These are phyloP conservation scores for Barnettozyma populi DNA, from an alignment of 805 yeast genomes.

Conservation along the genomic window DNA sequence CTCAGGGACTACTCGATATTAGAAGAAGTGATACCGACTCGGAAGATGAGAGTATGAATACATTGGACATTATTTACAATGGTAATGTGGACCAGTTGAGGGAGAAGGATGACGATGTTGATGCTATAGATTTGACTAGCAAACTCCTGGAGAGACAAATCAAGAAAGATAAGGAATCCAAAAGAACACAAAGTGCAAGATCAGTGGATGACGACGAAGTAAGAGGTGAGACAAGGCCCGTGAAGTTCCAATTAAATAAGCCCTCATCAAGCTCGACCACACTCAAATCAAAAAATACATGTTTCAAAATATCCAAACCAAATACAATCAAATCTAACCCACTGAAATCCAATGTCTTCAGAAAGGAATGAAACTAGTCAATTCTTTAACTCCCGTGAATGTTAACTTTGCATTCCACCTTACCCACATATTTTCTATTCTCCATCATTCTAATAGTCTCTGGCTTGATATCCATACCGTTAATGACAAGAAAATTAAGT, in stretches of 20 bases:
- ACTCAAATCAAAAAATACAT: conserved; percentile 11
- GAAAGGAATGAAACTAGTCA: conserved; percentile 3
- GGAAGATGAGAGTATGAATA: conserved; percentile 30
- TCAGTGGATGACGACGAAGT: conserved; percentile 1
- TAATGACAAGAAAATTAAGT: conserved; percentile 13
- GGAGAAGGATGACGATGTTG: conserved; percentile 41
- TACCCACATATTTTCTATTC: conserved; percentile 8
- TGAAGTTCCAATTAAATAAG: conserved; percentile 15
- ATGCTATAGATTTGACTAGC: conserved; percentile 24
- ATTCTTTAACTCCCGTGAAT: conserved; percentile 15
- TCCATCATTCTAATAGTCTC: conserved; percentile 19
- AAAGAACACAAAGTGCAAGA: conserved; percentile 1
- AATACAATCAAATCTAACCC: conserved; percentile 14
- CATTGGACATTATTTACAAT: conserved; percentile 42
- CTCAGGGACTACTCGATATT: conserved; percentile 51
- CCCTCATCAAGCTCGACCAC: background rate
- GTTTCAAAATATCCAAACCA: conserved; percentile 18
- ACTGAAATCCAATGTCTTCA: conserved; percentile 12
- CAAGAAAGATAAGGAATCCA: conserved; percentile 30
- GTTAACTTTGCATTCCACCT: conserved; percentile 18
- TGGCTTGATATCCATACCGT: conserved; percentile 19
- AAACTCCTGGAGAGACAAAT: conserved; percentile 50
- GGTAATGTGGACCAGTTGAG: conserved; percentile 43
- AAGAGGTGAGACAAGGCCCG: conserved; percentile 5
- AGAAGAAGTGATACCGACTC: conserved; percentile 28